These are phyloP conservation scores for Epicoccum nigrum DNA, from an alignment of 2,329 filamentous ascomycete genomes.

Conservation along the genomic window DNA sequence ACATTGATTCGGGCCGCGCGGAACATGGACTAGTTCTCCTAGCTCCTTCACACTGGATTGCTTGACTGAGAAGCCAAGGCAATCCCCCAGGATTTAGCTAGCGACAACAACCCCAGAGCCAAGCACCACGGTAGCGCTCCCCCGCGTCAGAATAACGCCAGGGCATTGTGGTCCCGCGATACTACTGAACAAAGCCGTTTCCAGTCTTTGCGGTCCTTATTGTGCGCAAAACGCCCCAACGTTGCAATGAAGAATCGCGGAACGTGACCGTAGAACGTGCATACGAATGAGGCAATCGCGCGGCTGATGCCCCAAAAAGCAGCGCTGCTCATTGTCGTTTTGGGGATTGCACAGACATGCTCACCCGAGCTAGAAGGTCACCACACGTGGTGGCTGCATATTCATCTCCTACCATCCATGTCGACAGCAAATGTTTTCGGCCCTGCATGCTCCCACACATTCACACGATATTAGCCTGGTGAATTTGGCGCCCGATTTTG, in stretches of 20 bases:
- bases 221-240: neutral
- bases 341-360: conserved; percentile 24
- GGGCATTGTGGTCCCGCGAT: neutral
- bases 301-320: conserved; percentile 24
- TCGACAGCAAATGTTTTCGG: conserved; percentile 3
- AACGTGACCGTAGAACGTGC: conserved; percentile 12
- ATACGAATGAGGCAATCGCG: conserved; percentile 12
- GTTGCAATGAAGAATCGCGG: neutral
- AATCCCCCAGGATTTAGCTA: conserved; percentile 32
- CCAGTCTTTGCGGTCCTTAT: neutral
- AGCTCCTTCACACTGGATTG: conserved; percentile 1
- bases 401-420: conserved; percentile 8
- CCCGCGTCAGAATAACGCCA: conserved; percentile 23
- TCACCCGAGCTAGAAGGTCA: conserved; percentile 17
- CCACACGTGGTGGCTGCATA: conserved; percentile 30
- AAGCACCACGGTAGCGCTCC: conserved; percentile 9
- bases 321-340: conserved; percentile 21
- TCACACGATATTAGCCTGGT: conserved; percentile 21
- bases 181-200: neutral
- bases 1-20: conserved; percentile 2
- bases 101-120: conserved; percentile 10
- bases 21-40: neutral
- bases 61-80: conserved; percentile 13
- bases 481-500: neutral
- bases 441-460: conserved; percentile 20